Base-by-base conservation (phyloP, 257 asterid genomes). In the Primulina huaijiensis region DNA sequence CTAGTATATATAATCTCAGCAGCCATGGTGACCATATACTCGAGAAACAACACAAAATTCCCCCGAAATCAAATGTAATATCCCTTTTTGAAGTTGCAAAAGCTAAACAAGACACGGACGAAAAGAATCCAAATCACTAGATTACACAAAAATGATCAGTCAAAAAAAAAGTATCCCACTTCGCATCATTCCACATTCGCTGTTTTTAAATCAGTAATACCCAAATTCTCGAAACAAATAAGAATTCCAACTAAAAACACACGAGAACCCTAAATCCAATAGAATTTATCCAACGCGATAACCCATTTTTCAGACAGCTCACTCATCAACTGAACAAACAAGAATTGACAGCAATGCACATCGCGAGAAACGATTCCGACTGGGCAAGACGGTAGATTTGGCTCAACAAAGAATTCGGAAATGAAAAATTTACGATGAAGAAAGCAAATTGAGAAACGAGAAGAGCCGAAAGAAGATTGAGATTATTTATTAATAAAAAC, bases 1-100 rank as follows among this genome's bases (percentile, higher is more conserved):
- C 72, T 82, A 61, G 59, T 59, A 61, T 75, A 73, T 56, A 89
- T 79, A 72, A 74, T 64, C 74, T 84, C 86, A 20, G 78, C 74
- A 74, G 84, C 89, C 96, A 88, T 86, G 72, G 78, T 76, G 68
- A 33, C 76, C 34, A 71, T 69, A 69, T 53, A 34, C 77, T 67
- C 80, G 50, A 40, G 1, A 43, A 12, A 4, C 14, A n/a, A 43
- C 52, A 79, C 72, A 35, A 74, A 38, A 71, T 62, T 74, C 78
- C 81, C 79, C 86, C 78, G 67, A 60, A 78, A 72, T 56, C 72
- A 72, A 80, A 74, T 62, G 59, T 75, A 19, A 20, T 29, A 73
- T 33, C n/a, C 68, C 73, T 64, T 72, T 60, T 35, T 43, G n/a
- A 38, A 43, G 53, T 10, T 43, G 53, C 12, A 43, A 3, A 43